Evolutionary conservation across 768 basidiomycete genomes (phyloP).

Genomic region (Auriscalpium vulgare): DNA sequence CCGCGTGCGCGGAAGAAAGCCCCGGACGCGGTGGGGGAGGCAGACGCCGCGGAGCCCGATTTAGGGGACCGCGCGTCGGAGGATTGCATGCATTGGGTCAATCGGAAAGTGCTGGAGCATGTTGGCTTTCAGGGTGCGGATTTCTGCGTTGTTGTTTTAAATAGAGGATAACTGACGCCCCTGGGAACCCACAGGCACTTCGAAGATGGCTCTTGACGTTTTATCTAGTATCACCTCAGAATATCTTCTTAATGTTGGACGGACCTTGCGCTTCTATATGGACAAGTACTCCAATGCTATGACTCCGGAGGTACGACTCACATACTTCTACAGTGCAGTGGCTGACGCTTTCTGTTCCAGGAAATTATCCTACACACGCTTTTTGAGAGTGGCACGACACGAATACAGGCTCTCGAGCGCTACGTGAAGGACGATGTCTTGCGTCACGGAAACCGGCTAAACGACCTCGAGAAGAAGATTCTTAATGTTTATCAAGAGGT

Average conservation of each 20-base stretch:
- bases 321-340: background rate
- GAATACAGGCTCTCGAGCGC: slow-evolving; percentile 71
- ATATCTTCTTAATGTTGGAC: slow-evolving; percentile 79
- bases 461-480: slow-evolving; percentile 82
- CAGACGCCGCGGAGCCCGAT: slow-evolving; percentile 29
- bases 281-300: slow-evolving; percentile 78
- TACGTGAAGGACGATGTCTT: slow-evolving; percentile 88
- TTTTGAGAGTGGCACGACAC: slow-evolving; percentile 80
- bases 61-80: slow-evolving; percentile 52
- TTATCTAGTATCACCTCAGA: slow-evolving; percentile 70
- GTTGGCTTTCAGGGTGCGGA: slow-evolving; percentile 82
- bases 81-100: slow-evolving; percentile 66
- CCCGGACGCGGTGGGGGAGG: slow-evolving; percentile 7
- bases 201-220: slow-evolving; percentile 70
- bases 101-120: slow-evolving; percentile 77
- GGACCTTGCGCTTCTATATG: slow-evolving; percentile 71
- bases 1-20: slow-evolving; percentile 4
- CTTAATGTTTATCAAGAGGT: slow-evolving; percentile 71
- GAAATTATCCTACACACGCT: slow-evolving; percentile 91
- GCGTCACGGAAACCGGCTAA: slow-evolving; percentile 67
- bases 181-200: slow-evolving; percentile 42
- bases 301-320: slow-evolving; percentile 69
- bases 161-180: background rate
- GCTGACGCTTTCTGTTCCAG: slow-evolving; percentile 31
- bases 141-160: background rate